A percentile compares a stretch with the other conserved stretches of the same genome.
Evolutionary conservation across 768 basidiomycete genomes (phyloP).

Genomic region (Daedaleopsis nitida): DNA sequence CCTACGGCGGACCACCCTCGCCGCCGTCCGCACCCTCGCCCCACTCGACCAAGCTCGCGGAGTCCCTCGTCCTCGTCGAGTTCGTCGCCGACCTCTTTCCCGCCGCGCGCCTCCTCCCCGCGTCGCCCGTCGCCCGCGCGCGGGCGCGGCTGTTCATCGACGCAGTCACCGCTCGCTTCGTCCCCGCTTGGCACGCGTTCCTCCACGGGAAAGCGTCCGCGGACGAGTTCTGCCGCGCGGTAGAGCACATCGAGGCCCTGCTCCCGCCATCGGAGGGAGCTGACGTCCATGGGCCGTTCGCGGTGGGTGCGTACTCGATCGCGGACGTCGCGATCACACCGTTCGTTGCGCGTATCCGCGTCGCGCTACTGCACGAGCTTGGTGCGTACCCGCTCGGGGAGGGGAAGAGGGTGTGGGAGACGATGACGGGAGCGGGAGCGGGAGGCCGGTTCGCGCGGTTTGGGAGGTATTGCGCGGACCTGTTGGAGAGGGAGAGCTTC

Average conservation of each 20-base stretch:
- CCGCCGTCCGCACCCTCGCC: slow-evolving; percentile 60
- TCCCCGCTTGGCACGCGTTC: slow-evolving; percentile 40
- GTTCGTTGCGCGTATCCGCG: slow-evolving; percentile 56
- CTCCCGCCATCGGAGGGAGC: slow-evolving; percentile 36
- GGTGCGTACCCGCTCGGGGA: slow-evolving; percentile 53
- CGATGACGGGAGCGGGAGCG: slow-evolving; percentile 35
- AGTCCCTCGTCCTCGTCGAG: slow-evolving; percentile 67
- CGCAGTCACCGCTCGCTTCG: slow-evolving; percentile 47
- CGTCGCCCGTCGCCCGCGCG: slow-evolving; percentile 58
- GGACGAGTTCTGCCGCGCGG: slow-evolving; percentile 42
- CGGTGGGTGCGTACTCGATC: slow-evolving; percentile 50
- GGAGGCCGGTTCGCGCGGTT: slow-evolving; percentile 50
- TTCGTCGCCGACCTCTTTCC: slow-evolving; percentile 65
- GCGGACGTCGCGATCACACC: slow-evolving; percentile 66
- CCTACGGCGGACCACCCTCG: slow-evolving; percentile 62
- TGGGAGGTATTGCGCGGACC: slow-evolving; percentile 46
- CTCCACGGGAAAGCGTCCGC: slow-evolving; percentile 34
- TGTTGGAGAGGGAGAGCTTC: slow-evolving; percentile 57
- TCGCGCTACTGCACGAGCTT: slow-evolving; percentile 50
- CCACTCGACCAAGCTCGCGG: slow-evolving; percentile 60
- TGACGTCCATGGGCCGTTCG: slow-evolving; percentile 41
- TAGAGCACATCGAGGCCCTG: slow-evolving; percentile 51
- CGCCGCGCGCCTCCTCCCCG: slow-evolving; percentile 49
- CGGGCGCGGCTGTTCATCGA: slow-evolving; percentile 67
- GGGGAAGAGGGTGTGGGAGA: slow-evolving; percentile 45